Evolutionary conservation across 352 stramenopile species (phyloP), one percentile per base, ranked within the genome.

Genomic region (Phytophthora melonis): DNA sequence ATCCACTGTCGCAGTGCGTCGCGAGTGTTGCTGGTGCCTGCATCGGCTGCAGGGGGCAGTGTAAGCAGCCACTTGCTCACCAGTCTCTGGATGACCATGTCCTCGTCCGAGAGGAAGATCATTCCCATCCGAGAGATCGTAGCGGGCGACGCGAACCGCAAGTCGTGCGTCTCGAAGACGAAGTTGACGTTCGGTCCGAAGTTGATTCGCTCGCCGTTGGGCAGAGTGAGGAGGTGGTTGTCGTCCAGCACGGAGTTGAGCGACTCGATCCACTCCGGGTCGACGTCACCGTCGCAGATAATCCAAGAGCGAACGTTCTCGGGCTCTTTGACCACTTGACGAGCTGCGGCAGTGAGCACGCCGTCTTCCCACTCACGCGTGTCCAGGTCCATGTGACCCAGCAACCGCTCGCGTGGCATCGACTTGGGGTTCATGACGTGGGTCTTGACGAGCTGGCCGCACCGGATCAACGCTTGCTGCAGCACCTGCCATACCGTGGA

Each of bases 381-480:
- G 70, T 98, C 95, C 32, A 98, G 72, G 58, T 99, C 96, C 96
- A 99, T 99, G 60, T 94, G 87, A 7, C 97, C 97, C 3, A 98
- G 73, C 6, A 99, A 80, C 6, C 88, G 77, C 68, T 98, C 88
- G 14, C 93, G 88, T 0, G 94, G 90, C 94, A 99, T 99, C 0
- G 92, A 96, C 71, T 99, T 99, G 0, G 97, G 97, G 67, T 99
- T 99, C 90, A 99, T 98, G 2, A 99, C 96, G 63, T 99, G 87
- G 3, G 88, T 98, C 55, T 98, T 96, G 1, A 99, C 94, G 11
- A 90, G 66, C 45, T 97, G 79, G 0, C 90, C 93, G 36, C 86
- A 96, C 55, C 87, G 83, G 54, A 93, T 88, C 21, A 98, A 80
- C 2, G 96, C 93, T 18, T 90, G 82, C 64, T 98, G 90, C 3